These are phyloP conservation scores for Blastobotrys americana DNA, from an alignment of 805 yeast genomes.

Conservation along the genomic window DNA sequence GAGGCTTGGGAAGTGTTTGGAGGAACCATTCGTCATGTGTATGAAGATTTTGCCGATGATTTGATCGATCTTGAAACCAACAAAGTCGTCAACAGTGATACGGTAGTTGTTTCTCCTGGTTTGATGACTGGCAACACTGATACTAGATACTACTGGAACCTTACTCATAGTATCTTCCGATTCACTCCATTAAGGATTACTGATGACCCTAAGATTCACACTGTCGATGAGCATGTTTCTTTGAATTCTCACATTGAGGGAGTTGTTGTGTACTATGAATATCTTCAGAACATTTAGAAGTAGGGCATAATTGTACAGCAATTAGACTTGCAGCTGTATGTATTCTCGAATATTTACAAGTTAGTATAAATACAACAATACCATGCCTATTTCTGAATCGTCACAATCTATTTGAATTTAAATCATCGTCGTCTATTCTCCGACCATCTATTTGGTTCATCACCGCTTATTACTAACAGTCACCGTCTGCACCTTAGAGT, in stretches of 20 bases:
- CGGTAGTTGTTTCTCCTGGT: constrained; percentile 47
- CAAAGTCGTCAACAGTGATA: constrained; percentile 26
- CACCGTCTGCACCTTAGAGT: constrained; percentile 18
- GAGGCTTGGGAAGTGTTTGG: constrained; percentile 48
- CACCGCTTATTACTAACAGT: no score
- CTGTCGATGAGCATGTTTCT: constrained; percentile 54
- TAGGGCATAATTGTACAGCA: no score
- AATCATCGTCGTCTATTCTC: no score
- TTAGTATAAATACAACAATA: no score
- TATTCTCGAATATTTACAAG: no score
- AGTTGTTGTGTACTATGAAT: constrained; percentile 29
- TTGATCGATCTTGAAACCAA: constrained; percentile 18
- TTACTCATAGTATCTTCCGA: constrained; percentile 56
- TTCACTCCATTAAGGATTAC: constrained; percentile 25
- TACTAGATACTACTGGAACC: constrained; percentile 56
- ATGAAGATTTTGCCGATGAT: constrained; percentile 43
- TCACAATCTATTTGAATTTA: no score
- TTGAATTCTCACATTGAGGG: constrained; percentile 47
- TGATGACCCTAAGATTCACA: constrained; percentile 39
- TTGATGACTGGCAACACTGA: constrained; percentile 68
- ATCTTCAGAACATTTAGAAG: constrained; percentile 14
- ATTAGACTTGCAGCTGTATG: no score
- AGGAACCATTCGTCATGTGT: constrained; percentile 56
- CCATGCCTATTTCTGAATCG: no score
- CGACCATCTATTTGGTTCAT: no score